Evolutionary conservation across 2,329 filamentous ascomycete species (phyloP).

Genomic region (Tolypocladium sp.): DNA sequence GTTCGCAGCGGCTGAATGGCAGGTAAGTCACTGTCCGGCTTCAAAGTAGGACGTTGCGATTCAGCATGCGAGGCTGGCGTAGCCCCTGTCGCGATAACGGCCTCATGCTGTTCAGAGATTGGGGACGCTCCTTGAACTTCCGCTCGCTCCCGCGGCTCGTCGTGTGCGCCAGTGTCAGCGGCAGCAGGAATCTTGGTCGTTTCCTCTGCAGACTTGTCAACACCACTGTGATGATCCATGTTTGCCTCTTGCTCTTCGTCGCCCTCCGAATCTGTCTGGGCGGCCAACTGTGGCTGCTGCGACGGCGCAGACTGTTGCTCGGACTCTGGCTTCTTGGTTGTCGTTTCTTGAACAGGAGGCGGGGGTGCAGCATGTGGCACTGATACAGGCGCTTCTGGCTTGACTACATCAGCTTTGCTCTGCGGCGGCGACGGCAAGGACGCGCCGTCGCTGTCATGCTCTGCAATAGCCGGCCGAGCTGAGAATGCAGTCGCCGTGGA

Average conservation of each 20-base stretch:
- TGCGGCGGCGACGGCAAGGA: neutral
- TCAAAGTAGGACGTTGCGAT: slow-evolving; percentile 3
- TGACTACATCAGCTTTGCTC: neutral
- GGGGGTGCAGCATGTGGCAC: neutral
- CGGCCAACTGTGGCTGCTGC: neutral
- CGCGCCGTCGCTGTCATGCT: neutral
- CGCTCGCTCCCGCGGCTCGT: neutral
- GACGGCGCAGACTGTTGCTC: neutral
- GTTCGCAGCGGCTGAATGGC: slow-evolving; percentile 23
- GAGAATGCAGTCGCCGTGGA: slow-evolving; percentile 1
- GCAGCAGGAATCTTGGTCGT: neutral
- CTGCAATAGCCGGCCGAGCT: neutral
- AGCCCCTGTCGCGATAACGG: neutral
- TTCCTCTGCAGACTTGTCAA: neutral
- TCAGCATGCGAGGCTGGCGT: neutral
- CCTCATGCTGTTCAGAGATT: neutral
- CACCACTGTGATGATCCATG: neutral
- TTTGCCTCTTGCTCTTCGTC: neutral
- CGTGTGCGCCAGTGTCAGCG: neutral
- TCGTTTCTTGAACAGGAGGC: slow-evolving; percentile 4
- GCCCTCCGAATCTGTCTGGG: neutral
- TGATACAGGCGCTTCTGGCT: neutral
- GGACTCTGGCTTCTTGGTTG: neutral
- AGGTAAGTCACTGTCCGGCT: slow-evolving; percentile 8
- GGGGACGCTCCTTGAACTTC: neutral